Evolutionary conservation across 305 asterid genomes (phyloP).

Genomic region (Petunia hybrid): DNA sequence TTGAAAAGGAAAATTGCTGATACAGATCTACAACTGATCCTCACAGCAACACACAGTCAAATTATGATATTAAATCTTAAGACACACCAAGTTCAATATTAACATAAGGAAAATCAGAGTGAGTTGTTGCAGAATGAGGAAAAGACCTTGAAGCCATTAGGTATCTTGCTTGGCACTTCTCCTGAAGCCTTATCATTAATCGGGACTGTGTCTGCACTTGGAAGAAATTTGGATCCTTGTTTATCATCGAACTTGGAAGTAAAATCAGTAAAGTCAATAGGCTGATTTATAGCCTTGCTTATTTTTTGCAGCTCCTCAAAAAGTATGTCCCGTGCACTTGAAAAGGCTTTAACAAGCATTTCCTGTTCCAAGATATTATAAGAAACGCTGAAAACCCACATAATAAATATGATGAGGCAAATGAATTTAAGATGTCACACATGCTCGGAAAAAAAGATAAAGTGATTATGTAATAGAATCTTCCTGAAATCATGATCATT

Average conservation of each 20-base stretch:
- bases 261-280: conserved; percentile 64
- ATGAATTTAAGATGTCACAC: conserved; percentile 27
- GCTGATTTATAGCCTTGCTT: conserved; percentile 76
- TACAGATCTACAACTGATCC: conserved; percentile 12
- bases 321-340: conserved; percentile 76
- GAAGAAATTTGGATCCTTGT: conserved; percentile 51
- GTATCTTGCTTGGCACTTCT: conserved; percentile 50
- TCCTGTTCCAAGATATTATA: conserved; percentile 54
- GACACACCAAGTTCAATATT: conserved; percentile 15
- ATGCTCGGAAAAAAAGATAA: not conserved
- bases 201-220: conserved; percentile 45
- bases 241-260: conserved; percentile 44
- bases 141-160: conserved; percentile 57
- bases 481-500: not conserved
- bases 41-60: not conserved
- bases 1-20: not conserved
- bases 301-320: conserved; percentile 76
- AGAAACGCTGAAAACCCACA: conserved; percentile 10
- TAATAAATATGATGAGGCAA: conserved; percentile 11
- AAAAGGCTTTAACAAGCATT: conserved; percentile 70
- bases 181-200: conserved; percentile 54
- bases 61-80: not conserved
- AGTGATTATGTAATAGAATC: too few species aligned
- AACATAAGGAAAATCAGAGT: conserved; percentile 32
- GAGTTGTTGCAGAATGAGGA: conserved; percentile 25